Base-by-base conservation (phyloP, 23 red algal genomes). In the Gracilaria gracilis region DNA sequence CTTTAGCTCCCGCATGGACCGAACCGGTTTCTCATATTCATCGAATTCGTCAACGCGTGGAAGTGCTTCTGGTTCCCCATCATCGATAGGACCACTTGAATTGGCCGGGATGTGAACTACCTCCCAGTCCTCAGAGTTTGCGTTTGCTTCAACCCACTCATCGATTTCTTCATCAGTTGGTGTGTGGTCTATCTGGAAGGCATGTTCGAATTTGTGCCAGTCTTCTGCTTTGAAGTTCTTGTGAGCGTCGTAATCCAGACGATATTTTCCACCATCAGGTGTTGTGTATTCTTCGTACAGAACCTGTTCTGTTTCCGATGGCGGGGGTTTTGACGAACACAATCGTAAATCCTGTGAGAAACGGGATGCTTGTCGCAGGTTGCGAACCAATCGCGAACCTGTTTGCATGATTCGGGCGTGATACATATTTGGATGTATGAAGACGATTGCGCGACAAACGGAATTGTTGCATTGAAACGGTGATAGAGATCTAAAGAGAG, bases 281-380 rank as follows among this genome's bases (percentile, higher is more conserved):
- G 72, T 77, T 37, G 17, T 5, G 42, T 77, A 77, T 13, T 77
- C 72, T 50, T 77, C 72, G 72, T 77, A 77, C 11, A 77, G 46
- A 25, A 77, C 21, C 13, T 48, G 6, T 37, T 77, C 72, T 0
- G 38, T 7, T 7, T 38, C 21, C 19, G 34, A 7, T 11, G 34
- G 1, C 17, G 36, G 16, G 20, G 34, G 34, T 29, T 74, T 74
- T 12, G 34, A 42, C 36, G 69, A 17, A 36, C 35, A 74, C n/a
- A 37, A 42, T 11, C 69, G 34, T 29, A 29, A 44, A 74, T 5
- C 5, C 34, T 44, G 34, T 40, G 36, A 24, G 28, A 23, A 46
- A 9, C 2, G 24, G 28, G 59, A 31, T 11, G 4, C 24, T 64
- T 2, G 24, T 19, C 24, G 59, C 24, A 64, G 59, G 28, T 1